Percentiles rank a stretch among this genome's conserved stretches.
phyloP scores from a whole-genome alignment of 2,329 filamentous ascomycete species.

The Penicillium sp. region DNA sequence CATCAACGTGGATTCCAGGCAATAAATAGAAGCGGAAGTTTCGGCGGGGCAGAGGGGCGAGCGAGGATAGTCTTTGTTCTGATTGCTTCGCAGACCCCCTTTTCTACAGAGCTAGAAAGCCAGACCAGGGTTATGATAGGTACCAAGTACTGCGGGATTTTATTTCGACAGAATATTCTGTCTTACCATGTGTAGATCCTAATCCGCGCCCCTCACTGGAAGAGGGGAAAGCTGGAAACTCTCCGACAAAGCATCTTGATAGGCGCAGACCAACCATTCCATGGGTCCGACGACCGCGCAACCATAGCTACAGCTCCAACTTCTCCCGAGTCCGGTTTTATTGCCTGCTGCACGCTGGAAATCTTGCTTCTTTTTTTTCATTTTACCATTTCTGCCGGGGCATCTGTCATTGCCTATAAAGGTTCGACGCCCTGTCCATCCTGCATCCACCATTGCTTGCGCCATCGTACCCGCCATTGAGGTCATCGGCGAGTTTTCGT shows the following conservation, averaged over 20 bases:
- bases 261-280: not conserved
- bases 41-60: constrained; percentile 17
- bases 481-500: constrained; percentile 11
- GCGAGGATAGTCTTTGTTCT: constrained; percentile 5
- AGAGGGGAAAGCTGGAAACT: not conserved
- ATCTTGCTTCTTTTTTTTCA: not conserved
- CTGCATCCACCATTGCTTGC: constrained; percentile 13
- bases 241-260: not conserved
- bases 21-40: constrained; percentile 19
- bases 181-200: constrained; percentile 4
- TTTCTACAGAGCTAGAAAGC: not conserved
- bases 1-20: constrained; percentile 4
- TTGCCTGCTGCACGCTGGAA: constrained; percentile 1
- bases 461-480: constrained; percentile 16
- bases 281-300: not conserved
- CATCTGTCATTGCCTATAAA: constrained; percentile 14
- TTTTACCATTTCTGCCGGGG: not conserved
- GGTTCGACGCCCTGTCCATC: constrained; percentile 1
- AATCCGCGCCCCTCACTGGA: constrained; percentile 4
- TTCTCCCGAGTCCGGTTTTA: constrained; percentile 4
- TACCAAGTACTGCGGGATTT: no score
- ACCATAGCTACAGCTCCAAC: constrained; percentile 1
- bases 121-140: no score
- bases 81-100: constrained; percentile 9
- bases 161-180: not conserved